Conservation (phyloP, 2,329 filamentous ascomycete genomes). For the Xylariaceae sp. region DNA sequence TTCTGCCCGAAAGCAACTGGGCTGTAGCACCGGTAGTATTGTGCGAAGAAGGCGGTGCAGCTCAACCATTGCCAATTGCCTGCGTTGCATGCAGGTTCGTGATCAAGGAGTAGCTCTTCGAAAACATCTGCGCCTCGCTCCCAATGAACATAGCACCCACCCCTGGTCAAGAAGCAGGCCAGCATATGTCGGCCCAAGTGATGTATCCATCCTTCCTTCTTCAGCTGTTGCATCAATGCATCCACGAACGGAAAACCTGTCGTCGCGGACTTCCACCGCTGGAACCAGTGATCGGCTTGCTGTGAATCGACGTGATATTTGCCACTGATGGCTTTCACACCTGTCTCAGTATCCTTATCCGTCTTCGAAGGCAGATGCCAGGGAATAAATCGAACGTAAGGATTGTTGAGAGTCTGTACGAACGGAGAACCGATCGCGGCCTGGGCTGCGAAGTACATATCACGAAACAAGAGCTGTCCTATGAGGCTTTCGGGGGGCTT, state of each 20-base stretch:
- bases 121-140: slow-evolving; percentile 76
- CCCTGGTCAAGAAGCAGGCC: slow-evolving; percentile 75
- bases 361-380: slow-evolving; percentile 69
- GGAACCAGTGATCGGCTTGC: slow-evolving; percentile 61
- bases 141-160: slow-evolving; percentile 75
- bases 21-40: slow-evolving; percentile 67
- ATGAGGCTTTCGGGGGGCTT: slow-evolving; percentile 64
- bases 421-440: slow-evolving; percentile 62
- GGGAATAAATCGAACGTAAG: slow-evolving; percentile 67
- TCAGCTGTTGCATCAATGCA: slow-evolving; percentile 71
- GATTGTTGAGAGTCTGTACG: slow-evolving; percentile 60
- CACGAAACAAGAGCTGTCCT: slow-evolving; percentile 71
- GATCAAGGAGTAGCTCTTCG: slow-evolving; percentile 70
- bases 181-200: slow-evolving; percentile 74
- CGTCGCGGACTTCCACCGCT: slow-evolving; percentile 62
- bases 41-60: slow-evolving; percentile 70
- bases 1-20: slow-evolving; percentile 71
- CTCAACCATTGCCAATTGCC: slow-evolving; percentile 78
- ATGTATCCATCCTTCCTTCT: slow-evolving; percentile 72
- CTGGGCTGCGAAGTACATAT: slow-evolving; percentile 81
- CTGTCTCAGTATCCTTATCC: slow-evolving; percentile 31
- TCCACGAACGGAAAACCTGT: slow-evolving; percentile 82
- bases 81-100: slow-evolving; percentile 68
- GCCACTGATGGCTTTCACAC: slow-evolving; percentile 46
- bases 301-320: slow-evolving; percentile 60